Evolutionary conservation across 768 basidiomycete genomes (phyloP).

Genomic region (Rhodotorula diobovata): DNA sequence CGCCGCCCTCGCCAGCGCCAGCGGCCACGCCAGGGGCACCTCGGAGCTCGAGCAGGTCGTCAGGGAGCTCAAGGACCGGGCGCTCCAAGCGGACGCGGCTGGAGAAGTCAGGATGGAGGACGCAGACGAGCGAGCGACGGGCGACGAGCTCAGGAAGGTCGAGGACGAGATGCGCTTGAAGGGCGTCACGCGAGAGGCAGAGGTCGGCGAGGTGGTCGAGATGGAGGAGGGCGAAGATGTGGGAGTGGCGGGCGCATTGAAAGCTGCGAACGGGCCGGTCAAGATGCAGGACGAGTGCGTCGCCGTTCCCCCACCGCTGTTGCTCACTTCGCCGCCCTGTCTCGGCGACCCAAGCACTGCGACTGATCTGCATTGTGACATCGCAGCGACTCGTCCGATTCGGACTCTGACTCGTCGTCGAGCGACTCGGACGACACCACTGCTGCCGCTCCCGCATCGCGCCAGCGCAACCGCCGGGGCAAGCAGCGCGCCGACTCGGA

Average conservation of each 20-base stretch:
- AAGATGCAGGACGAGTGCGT: constrained; percentile 20
- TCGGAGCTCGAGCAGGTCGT: constrained; percentile 23
- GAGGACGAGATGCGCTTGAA: constrained; percentile 30
- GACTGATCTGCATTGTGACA: background rate
- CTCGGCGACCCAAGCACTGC: too few relatives aligned
- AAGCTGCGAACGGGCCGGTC: too few relatives aligned
- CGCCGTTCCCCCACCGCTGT: background rate
- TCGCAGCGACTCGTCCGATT: constrained; percentile 14
- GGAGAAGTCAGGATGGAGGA: constrained; percentile 6
- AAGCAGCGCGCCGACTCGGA: constrained; percentile 18
- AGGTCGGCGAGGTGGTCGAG: background rate
- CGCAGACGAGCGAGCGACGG: background rate
- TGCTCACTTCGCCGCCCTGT: too few relatives aligned
- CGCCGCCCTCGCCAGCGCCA: background rate
- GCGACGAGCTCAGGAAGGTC: constrained; percentile 10
- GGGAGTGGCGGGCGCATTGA: background rate
- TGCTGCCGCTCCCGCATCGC: background rate
- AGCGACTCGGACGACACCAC: constrained; percentile 16
- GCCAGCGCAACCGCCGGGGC: constrained; percentile 6
- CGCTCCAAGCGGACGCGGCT: background rate
- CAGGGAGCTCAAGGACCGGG: constrained; percentile 28
- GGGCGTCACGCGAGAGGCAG: constrained; percentile 15
- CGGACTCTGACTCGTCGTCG: constrained; percentile 21
- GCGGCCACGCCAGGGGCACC: background rate
- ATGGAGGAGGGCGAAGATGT: background rate